Base-by-base conservation (phyloP, 2,329 filamentous ascomycete genomes). In the Cladosporium sp. region DNA sequence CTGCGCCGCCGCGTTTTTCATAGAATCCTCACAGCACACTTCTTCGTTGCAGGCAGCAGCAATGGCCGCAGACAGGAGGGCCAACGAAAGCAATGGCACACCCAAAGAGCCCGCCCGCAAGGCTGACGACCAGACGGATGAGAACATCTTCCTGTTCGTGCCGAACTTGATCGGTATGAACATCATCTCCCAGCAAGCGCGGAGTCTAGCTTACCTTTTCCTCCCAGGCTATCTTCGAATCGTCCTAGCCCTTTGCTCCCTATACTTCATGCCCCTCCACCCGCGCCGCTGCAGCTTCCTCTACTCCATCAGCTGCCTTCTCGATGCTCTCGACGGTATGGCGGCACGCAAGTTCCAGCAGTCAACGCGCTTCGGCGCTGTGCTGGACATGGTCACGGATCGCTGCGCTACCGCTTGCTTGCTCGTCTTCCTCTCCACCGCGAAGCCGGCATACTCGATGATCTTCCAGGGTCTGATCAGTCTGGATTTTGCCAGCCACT, bases 241-340 rank as follows among this genome's bases (percentile, higher is more conserved):
- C 59, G 65, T 78, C 43, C 73, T 78, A 59, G 90, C 91, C 61
- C 75, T 96, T 63, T 89, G 88, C 42, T 96, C 93, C 22, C 84
- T 99, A 59, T 96, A 97, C 76, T 99, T 96, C 77, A 99, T 99
- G 93, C 92, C 93, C 45, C 82, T 97, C 48, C 93, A 99, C 70
- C 92, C 92, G n/a, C 86, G 92, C 63, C 96, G 91, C 32, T 97
- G 92, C 74, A 91, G 88, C 53, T 71, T 91, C 43, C 82, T 95
- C 49, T 99, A 99, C 78, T 92, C 85, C 67, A 75, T 99, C 53
- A 97, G 92, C 20, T 97, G 93, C 69, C 81, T 97, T 39, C 86
- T 99, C 58, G 93, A 99, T 68, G 93, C 92, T 40, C 81, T 97
- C 57, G 93, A 99, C 68, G 93, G 93, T 62, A 86, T 91, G 62